Evolutionary conservation across 2,329 filamentous ascomycete genomes (phyloP).

Genomic region (Talaromyces sp.): DNA sequence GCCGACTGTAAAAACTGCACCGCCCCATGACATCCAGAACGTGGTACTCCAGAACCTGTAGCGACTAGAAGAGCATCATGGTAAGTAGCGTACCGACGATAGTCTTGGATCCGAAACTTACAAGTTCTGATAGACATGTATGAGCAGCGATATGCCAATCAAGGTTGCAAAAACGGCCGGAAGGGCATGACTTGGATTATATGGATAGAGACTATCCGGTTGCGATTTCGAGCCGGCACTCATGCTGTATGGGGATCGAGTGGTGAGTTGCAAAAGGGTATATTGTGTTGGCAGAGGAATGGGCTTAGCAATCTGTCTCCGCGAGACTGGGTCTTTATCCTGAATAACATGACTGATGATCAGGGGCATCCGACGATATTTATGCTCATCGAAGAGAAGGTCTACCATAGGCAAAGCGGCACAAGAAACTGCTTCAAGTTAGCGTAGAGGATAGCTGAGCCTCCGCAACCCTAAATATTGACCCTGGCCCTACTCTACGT

Average conservation of each 20-base stretch:
- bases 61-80: conserved; percentile 20
- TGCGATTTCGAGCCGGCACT: not conserved
- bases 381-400: not conserved
- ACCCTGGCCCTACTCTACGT: not conserved
- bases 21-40: conserved; percentile 37
- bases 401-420: not conserved
- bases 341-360: not conserved
- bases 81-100: not conserved
- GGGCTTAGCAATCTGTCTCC: not conserved
- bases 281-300: not conserved
- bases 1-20: conserved; percentile 35
- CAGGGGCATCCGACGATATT: not conserved
- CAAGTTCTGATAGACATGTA: conserved; percentile 36
- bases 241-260: not conserved
- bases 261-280: not conserved
- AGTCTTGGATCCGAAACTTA: conserved; percentile 18
- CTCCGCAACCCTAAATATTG: not conserved
- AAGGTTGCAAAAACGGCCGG: conserved; percentile 34
- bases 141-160: conserved; percentile 29
- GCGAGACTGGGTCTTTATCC: not conserved
- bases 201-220: conserved; percentile 23
- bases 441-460: not conserved
- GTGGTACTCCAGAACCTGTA: conserved; percentile 36
- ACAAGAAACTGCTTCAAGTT: not conserved
- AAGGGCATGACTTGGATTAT: conserved; percentile 32